Evolutionary conservation across 768 basidiomycete genomes (phyloP).

Genomic region (Lactarius vividus): DNA sequence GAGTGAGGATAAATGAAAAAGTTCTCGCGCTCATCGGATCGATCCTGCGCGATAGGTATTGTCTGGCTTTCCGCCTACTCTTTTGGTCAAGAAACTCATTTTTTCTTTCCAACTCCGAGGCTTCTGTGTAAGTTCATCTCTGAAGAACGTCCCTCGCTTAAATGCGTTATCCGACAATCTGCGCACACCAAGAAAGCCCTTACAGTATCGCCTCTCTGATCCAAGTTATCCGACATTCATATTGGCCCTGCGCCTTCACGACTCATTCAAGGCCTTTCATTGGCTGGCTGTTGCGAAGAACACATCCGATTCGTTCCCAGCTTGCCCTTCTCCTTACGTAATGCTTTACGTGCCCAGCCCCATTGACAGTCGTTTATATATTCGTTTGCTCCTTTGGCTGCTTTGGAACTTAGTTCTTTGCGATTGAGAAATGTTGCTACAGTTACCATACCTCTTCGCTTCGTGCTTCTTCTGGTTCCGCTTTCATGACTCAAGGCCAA

Average conservation of each 20-base stretch:
- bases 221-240: background rate
- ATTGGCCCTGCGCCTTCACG: background rate
- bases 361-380: background rate
- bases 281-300: background rate
- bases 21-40: background rate
- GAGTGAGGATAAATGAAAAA: background rate
- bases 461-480: background rate
- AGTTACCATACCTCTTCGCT: background rate
- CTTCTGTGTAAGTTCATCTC: background rate
- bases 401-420: background rate
- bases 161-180: background rate
- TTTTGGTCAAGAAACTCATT: background rate
- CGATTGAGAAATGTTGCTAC: background rate
- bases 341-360: background rate
- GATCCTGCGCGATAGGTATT: background rate
- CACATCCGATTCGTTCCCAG: background rate
- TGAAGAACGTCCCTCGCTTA: background rate
- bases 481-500: background rate
- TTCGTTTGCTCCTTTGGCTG: background rate
- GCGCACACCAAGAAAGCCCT: background rate
- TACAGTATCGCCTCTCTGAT: background rate
- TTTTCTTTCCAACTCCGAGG: constrained; percentile 9
- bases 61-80: background rate
- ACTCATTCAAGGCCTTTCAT: background rate
- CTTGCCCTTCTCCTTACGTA: background rate